Evolutionary conservation across 2,329 filamentous ascomycete species (phyloP), one percentile per base, ranked within the genome.

Genomic region (Aureobasidium sp.): DNA sequence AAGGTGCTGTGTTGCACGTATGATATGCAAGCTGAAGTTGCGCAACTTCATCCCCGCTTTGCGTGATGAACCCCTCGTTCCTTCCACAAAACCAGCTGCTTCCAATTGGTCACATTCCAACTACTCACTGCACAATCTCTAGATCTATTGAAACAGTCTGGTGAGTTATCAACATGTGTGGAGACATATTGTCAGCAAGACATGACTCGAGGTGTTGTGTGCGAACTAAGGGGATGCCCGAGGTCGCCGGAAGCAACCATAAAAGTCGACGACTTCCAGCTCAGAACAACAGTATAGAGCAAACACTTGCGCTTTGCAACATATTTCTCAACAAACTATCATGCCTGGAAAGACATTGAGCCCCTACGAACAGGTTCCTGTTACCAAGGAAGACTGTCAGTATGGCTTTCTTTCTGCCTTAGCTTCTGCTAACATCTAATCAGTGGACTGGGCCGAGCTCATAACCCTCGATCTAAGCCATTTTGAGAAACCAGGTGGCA

Each of bases 391-490:
- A 29, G 68, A 72, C 59, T 63, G 66, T 68, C 32, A 56, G 15
- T 41, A 3, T 15, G 36, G 10, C 4, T 8, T 17, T 15, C 12
- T 12, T 13, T 3, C 1, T 9, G 13, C 7, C 4, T 48, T 5
- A 9, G 32, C 10, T 4, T 13, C 27, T 6, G 5, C 50, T 53
- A 13, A 34, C 27, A 43, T 26, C 4, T 34, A 3, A 1, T 44
- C 15, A 27, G 32, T 62, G 5, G 36, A 67, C 56, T 86, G 82
- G 81, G 79, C 82, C 1, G 82, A 85, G 62, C 76, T 86, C 1
- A 76, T 82, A 5, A 85, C 81, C 1, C 76, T 86, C 12, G 83
- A 85, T 63, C 75, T 86, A 0, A 77, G 78, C 37, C 76, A 78
- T 39, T 85, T 82, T 66, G 78, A 81, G 32, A 72, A 78, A 37